These are phyloP conservation scores for Apophysomyces ossiformis DNA, from an alignment of 371 early-diverging fungal species.

Conservation along the genomic window DNA sequence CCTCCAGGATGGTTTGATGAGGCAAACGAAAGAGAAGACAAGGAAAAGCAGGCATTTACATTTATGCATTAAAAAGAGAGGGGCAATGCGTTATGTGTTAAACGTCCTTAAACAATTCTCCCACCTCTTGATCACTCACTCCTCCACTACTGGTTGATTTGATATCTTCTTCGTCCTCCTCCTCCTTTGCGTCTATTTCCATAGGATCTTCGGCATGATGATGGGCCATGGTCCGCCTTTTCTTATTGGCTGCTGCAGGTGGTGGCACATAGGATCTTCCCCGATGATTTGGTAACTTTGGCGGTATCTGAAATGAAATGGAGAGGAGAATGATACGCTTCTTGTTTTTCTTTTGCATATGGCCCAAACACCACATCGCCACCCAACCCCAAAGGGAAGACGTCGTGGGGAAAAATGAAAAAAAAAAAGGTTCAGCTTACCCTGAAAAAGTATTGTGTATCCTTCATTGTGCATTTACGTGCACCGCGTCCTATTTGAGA, in stretches of 20 bases:
- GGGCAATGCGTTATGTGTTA: no score
- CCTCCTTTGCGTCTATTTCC: not conserved
- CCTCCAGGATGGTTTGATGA: no score
- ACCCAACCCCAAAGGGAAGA: no score
- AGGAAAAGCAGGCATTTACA: no score
- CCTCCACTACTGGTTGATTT: constrained; percentile 5
- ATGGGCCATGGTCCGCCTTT: not conserved
- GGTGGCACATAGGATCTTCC: constrained; percentile 25
- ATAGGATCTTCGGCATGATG: constrained; percentile 5
- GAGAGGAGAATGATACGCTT: no score
- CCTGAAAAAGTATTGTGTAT: constrained; percentile 59
- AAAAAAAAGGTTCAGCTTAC: constrained; percentile 15
- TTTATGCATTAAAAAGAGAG: no score
- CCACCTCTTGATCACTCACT: constrained; percentile 11
- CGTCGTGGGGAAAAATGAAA: not conserved
- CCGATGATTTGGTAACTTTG: constrained; percentile 48
- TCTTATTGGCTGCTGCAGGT: constrained; percentile 13
- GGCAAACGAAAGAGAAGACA: no score
- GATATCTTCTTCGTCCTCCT: constrained; percentile 2
- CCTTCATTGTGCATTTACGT: constrained; percentile 57
- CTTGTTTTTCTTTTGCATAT: no score
- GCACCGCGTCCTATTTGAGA: constrained; percentile 49
- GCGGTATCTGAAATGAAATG: constrained; percentile 44
- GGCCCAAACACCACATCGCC: not conserved
- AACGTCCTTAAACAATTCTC: constrained; percentile 2